These are phyloP conservation scores for Sechiopsis laciniata DNA, from an alignment of 306 rosid species.

Conservation along the genomic window DNA sequence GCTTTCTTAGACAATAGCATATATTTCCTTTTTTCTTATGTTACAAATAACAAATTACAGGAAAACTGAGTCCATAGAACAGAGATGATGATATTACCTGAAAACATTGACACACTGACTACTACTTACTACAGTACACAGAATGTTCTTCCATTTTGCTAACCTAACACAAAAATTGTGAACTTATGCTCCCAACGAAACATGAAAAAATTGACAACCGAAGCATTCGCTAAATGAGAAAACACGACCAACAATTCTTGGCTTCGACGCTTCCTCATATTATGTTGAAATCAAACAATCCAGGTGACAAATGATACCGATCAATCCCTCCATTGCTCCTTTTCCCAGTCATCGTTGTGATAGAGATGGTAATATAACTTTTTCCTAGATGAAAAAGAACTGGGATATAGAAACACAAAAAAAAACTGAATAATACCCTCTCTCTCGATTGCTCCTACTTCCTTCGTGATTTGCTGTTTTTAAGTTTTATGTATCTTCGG, in stretches of 20 bases:
- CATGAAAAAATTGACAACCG: slow-evolving; percentile 21
- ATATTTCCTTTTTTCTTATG: slow-evolving; percentile 32
- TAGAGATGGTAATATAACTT: slow-evolving; percentile 3
- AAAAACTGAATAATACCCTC: not conserved
- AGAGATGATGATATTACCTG: slow-evolving; percentile 8
- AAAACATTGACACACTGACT: slow-evolving; percentile 17
- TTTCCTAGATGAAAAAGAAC: slow-evolving; percentile 13
- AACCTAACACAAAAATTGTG: slow-evolving; percentile 41
- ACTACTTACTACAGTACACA: slow-evolving; percentile 32
- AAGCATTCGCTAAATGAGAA: slow-evolving; percentile 12
- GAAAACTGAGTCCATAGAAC: slow-evolving; percentile 16
- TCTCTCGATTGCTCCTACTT: slow-evolving; percentile 33
- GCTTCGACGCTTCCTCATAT: not conserved
- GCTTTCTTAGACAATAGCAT: slow-evolving; percentile 14
- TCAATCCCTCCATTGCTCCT: not conserved
- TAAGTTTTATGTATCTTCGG: slow-evolving; percentile 44
- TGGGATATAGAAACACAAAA: not conserved
- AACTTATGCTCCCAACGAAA: slow-evolving; percentile 24
- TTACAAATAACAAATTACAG: slow-evolving; percentile 51
- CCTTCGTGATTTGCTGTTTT: slow-evolving; percentile 45
- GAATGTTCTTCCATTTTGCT: slow-evolving; percentile 30
- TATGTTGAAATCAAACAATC: slow-evolving; percentile 22
- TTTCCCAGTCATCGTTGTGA: not conserved
- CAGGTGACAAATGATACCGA: slow-evolving; percentile 21
- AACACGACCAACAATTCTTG: slow-evolving; percentile 14